Base-by-base conservation (phyloP, 768 basidiomycete species). In the Inosperma sp. region DNA sequence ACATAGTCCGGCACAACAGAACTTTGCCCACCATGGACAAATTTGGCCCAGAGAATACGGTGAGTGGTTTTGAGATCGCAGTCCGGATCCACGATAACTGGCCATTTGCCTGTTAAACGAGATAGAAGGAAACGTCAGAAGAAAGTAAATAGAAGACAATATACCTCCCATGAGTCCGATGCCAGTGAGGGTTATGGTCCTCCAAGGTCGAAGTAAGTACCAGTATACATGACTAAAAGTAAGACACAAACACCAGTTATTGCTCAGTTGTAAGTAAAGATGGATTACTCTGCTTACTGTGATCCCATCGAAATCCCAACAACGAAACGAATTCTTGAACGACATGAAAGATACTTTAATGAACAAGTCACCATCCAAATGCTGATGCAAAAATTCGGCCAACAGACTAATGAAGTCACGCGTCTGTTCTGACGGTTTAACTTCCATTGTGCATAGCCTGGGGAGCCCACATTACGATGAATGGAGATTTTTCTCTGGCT, bases 11-110 rank as follows among this genome's bases (percentile, higher is more conserved):
- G 79, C 4, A 86, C 81, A 4, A 84, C 72, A 51, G 89, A 93
- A 1, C 81, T 82, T 70, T 91, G 79, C 2, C 91, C 91, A 0
- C 79, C 81, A 57, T 93, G 93, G 30, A 75, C 67, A n/a, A 70
- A 65, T 40, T 89, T 89, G 16, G 88, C 88, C 87, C 88, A 92
- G 29, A 91, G 64, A 36, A 93, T 73, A n/a, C 90, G 76, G 35
- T 75, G 76, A 2, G 87, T 86, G 0, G 83, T 68, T 49, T 81
- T 73, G 43, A 92, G 67, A 61, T 93, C 83, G 48, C 79, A 81
- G 16, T 70, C 73, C 0, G 86, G 75, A 63, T 91, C 86, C 36
- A 93, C 69, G 54, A 92, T 71, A 16, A 82, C 86, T 1, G 89
- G 88, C 1, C 78, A 82, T 65, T 91, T 89, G 22, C 88, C 84